These are phyloP conservation scores for Cadophora sp. DNA, from an alignment of 2,329 filamentous ascomycete genomes.

Conservation along the genomic window DNA sequence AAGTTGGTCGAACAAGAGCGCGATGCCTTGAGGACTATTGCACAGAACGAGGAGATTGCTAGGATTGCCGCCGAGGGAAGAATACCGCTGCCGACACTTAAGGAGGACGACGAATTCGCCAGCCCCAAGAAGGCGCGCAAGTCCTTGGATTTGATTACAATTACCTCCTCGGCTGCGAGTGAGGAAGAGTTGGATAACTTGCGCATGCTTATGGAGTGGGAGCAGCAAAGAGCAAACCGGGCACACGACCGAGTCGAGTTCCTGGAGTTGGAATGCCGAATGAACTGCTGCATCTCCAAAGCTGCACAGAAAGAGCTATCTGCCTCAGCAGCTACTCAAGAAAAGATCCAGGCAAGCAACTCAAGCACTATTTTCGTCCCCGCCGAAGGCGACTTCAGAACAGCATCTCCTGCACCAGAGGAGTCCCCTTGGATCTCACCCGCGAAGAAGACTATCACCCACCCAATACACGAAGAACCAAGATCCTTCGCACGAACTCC, in stretches of 20 bases:
- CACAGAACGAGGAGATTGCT: slow-evolving; percentile 76
- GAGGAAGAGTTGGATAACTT: slow-evolving; percentile 53
- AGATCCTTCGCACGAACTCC: slow-evolving; percentile 61
- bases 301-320: slow-evolving; percentile 23
- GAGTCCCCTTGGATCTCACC: slow-evolving; percentile 40
- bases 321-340: slow-evolving; percentile 1
- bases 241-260: slow-evolving; percentile 79
- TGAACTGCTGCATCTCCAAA: slow-evolving; percentile 69
- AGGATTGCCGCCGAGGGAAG: slow-evolving; percentile 75
- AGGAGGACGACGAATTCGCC: slow-evolving; percentile 65
- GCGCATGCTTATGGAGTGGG: slow-evolving; percentile 52
- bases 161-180: slow-evolving; percentile 60
- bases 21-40: slow-evolving; percentile 74
- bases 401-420: slow-evolving; percentile 52
- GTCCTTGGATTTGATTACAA: slow-evolving; percentile 56
- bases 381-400: slow-evolving; percentile 68
- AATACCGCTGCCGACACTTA: slow-evolving; percentile 67
- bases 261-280: slow-evolving; percentile 75
- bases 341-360: slow-evolving; percentile 19
- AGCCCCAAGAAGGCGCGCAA: slow-evolving; percentile 62
- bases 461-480: slow-evolving; percentile 23
- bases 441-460: slow-evolving; percentile 28
- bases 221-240: slow-evolving; percentile 66
- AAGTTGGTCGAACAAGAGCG: slow-evolving; percentile 75
- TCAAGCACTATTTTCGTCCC: slow-evolving; percentile 58